These are phyloP conservation scores for Colletotrichum horii DNA, from an alignment of 2,329 filamentous ascomycete genomes.

Conservation along the genomic window DNA sequence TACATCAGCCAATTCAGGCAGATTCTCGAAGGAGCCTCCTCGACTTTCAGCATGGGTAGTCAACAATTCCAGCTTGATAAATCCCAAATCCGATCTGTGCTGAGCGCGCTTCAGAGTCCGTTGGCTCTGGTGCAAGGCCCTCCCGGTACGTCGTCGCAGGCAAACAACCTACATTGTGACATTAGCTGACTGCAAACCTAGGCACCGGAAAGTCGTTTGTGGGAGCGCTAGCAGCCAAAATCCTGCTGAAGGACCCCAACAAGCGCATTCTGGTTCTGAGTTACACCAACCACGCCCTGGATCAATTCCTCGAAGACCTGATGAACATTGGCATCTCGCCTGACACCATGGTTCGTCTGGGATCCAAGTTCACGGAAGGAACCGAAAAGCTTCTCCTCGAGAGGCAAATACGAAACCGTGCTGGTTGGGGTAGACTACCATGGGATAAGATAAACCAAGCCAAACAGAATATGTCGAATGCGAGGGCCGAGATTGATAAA, in stretches of 20 bases:
- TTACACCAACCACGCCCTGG: conserved; percentile 72
- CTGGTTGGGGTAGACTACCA: too few relatives aligned
- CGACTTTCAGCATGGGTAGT: not conserved
- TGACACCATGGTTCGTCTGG: conserved; percentile 63
- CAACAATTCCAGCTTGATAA: conserved; percentile 3
- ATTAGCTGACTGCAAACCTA: conserved; percentile 28
- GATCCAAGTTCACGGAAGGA: conserved; percentile 57
- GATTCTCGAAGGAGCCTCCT: not conserved
- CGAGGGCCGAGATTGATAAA: too few relatives aligned
- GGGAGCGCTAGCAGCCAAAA: conserved; percentile 66
- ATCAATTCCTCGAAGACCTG: conserved; percentile 71
- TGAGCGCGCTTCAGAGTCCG: too few relatives aligned
- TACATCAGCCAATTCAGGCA: not conserved
- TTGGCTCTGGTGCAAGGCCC: too few relatives aligned
- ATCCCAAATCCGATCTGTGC: too few relatives aligned
- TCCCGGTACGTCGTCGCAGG: too few relatives aligned
- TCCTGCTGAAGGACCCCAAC: conserved; percentile 52
- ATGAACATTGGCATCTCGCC: conserved; percentile 57
- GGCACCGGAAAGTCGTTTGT: conserved; percentile 80
- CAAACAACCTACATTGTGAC: too few relatives aligned
- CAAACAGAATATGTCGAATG: too few relatives aligned
- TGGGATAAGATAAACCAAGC: too few relatives aligned
- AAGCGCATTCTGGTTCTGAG: conserved; percentile 67
- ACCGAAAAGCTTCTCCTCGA: conserved; percentile 55
- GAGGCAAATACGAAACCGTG: conserved; percentile 42